A percentile compares a stretch with the other conserved stretches of the same genome.
phyloP scores from a whole-genome alignment of 108 stramenopile genomes.

The Tribonema minus region DNA sequence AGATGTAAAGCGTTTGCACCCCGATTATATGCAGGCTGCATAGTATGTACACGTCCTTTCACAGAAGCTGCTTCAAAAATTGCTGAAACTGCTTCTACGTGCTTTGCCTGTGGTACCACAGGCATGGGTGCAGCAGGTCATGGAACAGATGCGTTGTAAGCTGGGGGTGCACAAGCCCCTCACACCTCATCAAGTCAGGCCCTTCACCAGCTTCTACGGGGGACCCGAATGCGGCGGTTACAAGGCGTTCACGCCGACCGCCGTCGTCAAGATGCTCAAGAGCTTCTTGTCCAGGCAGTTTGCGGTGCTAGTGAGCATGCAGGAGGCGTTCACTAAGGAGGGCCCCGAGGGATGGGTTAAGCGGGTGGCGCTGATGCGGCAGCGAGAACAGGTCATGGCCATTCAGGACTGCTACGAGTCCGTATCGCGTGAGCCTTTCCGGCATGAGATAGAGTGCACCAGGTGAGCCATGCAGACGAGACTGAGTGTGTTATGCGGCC shows the following conservation, averaged over 20 bases:
- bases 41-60: neutral
- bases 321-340: conserved; percentile 22
- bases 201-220: conserved; percentile 22
- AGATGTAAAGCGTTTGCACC: neutral
- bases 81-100: no score
- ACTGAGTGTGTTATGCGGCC: no score
- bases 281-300: conserved; percentile 19
- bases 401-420: neutral
- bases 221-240: conserved; percentile 28
- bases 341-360: neutral
- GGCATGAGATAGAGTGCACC: neutral
- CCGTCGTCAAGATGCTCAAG: conserved; percentile 12
- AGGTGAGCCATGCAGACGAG: no score
- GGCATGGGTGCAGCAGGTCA: neutral
- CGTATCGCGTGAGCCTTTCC: neutral
- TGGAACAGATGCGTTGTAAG: conserved; percentile 26
- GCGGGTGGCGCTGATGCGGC: neutral
- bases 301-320: conserved; percentile 5
- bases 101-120: neutral
- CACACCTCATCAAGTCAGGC: neutral
- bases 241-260: neutral
- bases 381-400: neutral
- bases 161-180: conserved; percentile 23
- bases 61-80: neutral
- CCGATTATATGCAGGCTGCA: neutral